Percentiles rank a stretch among this genome's conserved stretches.
Evolutionary conservation across 2,329 filamentous ascomycete species (phyloP).

Genomic region (Chaetoscypha palmicola): DNA sequence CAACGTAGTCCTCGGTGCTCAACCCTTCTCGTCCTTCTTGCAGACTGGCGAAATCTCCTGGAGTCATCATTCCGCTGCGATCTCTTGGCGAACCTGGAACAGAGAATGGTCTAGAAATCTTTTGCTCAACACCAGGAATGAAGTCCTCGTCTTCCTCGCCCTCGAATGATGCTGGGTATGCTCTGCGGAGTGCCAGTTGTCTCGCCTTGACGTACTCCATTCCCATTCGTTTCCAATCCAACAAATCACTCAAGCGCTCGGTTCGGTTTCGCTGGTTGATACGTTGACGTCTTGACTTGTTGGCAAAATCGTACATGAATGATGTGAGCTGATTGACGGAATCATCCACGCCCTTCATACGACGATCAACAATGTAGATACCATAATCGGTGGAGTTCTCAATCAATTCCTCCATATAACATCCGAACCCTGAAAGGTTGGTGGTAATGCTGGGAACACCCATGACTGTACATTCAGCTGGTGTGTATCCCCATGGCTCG

Average conservation of each 20-base stretch:
- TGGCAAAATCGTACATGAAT: slow-evolving; percentile 89
- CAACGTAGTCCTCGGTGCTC: slow-evolving; percentile 94
- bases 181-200: slow-evolving; percentile 82
- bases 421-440: slow-evolving; percentile 94
- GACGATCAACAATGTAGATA: slow-evolving; percentile 96
- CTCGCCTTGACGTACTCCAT: slow-evolving; percentile 98
- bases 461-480: slow-evolving; percentile 98
- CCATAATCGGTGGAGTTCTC: slow-evolving; percentile 97
- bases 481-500: slow-evolving; percentile 98
- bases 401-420: slow-evolving; percentile 99
- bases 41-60: slow-evolving; percentile 91
- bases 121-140: slow-evolving; percentile 87
- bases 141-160: slow-evolving; percentile 78
- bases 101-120: slow-evolving; percentile 90
- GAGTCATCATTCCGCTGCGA: slow-evolving; percentile 95
- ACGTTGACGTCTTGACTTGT: slow-evolving; percentile 88
- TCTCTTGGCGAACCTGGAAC: slow-evolving; percentile 90
- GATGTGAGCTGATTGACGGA: slow-evolving; percentile 91
- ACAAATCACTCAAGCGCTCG: slow-evolving; percentile 84
- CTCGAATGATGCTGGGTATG: slow-evolving; percentile 81
- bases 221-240: slow-evolving; percentile 99
- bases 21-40: slow-evolving; percentile 91
- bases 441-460: slow-evolving; percentile 97
- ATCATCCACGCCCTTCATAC: slow-evolving; percentile 92
- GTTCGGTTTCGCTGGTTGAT: slow-evolving; percentile 99